Base-by-base conservation (phyloP, 2,329 filamentous ascomycete genomes). In the Fusarium verticillioides region DNA sequence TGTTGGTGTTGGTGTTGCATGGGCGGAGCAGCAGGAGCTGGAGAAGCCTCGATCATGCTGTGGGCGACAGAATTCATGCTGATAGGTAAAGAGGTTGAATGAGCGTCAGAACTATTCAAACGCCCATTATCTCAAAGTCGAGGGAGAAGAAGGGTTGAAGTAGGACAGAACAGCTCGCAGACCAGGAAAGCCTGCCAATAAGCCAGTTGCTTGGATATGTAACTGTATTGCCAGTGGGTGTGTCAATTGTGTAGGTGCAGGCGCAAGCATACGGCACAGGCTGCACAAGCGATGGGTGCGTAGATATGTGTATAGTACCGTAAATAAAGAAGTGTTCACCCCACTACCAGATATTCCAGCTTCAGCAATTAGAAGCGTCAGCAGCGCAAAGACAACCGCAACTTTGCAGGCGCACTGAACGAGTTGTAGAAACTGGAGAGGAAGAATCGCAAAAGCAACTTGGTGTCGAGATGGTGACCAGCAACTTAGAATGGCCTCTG, bases 11-110 rank as follows among this genome's bases (percentile, higher is more conserved):
- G 75, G 65, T 53, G 34, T 59, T 69, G 49, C 23, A 75, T 70
- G 54, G 74, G 63, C 44, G 69, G 74, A 62, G 67, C 60, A 52
- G 52, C 39, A 34, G 72, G 36, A 67, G 60, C 67, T 71, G 73
- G 68, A 67, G 70, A 69, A 69, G 76, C 70, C 67, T 83, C 82
- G 63, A 78, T 76, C 72, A 84, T 77, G 74, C 78, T 83, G 49
- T 82, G 82, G 60, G 81, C 78, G 75, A 71, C 69, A 59, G 82
- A 79, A 77, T 83, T 83, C 83, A 84, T 84, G 71, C 77, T 77
- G 65, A 60, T 36, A 63, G 60, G 62, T 59, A 53, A 36, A 52
- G 66, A 63, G 50, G 46, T 72, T 39, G 37, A 59, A 61, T 47
- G 66, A 68, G 66, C 63, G 66, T 50, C 63, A 53, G 43, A 56